Evolutionary conservation across 441 rosid genomes (phyloP).

Genomic region (Pelargonium cotyledonis): DNA sequence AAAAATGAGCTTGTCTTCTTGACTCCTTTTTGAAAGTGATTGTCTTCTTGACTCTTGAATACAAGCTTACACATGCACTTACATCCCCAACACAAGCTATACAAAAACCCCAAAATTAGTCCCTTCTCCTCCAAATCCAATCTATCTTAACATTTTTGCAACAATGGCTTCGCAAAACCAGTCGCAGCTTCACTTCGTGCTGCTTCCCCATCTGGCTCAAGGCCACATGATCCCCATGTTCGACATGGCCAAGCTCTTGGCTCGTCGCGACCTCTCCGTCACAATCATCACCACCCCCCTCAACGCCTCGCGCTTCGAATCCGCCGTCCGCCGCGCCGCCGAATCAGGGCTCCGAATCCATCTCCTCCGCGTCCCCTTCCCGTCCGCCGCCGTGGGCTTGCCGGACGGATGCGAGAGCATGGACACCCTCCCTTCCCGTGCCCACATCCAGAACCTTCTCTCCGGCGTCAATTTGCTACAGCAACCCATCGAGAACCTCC

Average conservation of each 20-base stretch:
- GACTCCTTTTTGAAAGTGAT: too few species aligned
- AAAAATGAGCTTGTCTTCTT: too few species aligned
- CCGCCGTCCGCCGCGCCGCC: not conserved
- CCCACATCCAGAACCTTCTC: conserved; percentile 14
- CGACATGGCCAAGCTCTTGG: conserved; percentile 36
- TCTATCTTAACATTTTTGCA: not conserved
- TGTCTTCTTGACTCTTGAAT: too few species aligned
- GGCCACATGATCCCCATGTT: conserved; percentile 45
- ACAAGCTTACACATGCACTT: too few species aligned
- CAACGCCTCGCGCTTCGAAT: conserved; percentile 10
- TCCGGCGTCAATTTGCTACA: conserved; percentile 15
- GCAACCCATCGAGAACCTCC: conserved; percentile 18
- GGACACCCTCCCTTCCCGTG: conserved; percentile 25
- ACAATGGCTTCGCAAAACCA: not conserved
- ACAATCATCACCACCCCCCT: conserved; percentile 24
- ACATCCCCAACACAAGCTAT: too few species aligned
- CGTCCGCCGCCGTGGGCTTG: conserved; percentile 29
- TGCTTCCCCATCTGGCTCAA: conserved; percentile 34
- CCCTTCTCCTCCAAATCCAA: too few species aligned
- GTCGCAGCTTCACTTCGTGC: conserved; percentile 26
- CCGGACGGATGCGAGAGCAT: conserved; percentile 35
- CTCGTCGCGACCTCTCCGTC: conserved; percentile 24
- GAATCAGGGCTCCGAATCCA: conserved; percentile 14
- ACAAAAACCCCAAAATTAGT: too few species aligned
- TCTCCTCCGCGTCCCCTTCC: conserved; percentile 21